Evolutionary conservation across 2,329 filamentous ascomycete genomes (phyloP).

Genomic region (Dactylellina drechsleri): DNA sequence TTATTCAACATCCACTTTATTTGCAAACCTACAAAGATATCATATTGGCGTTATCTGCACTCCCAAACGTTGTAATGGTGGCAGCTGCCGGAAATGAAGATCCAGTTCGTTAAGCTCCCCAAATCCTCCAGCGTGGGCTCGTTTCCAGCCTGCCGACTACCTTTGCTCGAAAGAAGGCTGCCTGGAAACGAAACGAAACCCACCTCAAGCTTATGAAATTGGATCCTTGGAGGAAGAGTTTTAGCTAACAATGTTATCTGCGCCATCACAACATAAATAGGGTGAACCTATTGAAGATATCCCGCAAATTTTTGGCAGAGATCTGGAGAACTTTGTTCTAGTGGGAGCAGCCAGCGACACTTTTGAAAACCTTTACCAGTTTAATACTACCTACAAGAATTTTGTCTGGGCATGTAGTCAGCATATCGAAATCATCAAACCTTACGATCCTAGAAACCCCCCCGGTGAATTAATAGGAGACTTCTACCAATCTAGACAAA

Average conservation of each 20-base stretch:
- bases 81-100: neutral
- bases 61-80: slow-evolving; percentile 19
- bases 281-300: neutral
- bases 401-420: neutral
- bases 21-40: neutral
- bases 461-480: neutral
- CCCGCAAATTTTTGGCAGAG: neutral
- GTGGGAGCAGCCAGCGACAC: neutral
- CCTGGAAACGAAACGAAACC: too few species aligned
- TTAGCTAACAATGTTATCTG: too few species aligned
- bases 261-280: neutral
- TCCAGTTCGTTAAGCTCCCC: neutral
- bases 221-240: too few species aligned
- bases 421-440: neutral
- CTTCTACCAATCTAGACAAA: too few species aligned
- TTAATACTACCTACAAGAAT: neutral
- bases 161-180: too few species aligned
- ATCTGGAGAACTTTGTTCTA: neutral
- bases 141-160: too few species aligned
- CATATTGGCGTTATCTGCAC: neutral
- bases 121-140: too few species aligned
- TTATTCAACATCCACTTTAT: too few species aligned
- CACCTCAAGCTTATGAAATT: too few species aligned
- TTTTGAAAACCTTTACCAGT: slow-evolving; percentile 3
- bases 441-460: neutral